Evolutionary conservation across 257 asterid species (phyloP).

Genomic region (Apocynum venetum): DNA sequence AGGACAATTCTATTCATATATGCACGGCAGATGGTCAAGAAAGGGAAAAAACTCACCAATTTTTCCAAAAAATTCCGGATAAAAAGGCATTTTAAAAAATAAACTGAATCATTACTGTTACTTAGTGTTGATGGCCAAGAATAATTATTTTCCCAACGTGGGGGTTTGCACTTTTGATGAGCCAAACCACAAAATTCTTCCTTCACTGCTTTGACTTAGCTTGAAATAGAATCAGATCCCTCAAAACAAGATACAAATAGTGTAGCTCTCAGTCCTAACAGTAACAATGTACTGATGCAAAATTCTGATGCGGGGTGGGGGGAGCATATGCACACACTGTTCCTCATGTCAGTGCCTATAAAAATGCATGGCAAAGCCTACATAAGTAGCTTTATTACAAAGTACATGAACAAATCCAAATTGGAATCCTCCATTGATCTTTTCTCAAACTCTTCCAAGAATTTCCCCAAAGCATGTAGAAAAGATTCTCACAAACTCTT

Average conservation of each 20-base stretch:
- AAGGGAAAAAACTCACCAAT: not conserved
- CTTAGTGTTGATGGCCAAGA: not conserved
- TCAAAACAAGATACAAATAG: not conserved
- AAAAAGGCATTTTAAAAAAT: not conserved
- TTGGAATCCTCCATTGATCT: slow-evolving; percentile 5
- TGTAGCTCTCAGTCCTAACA: not conserved
- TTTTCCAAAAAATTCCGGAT: not conserved
- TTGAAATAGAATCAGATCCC: slow-evolving; percentile 9
- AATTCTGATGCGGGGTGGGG: not conserved
- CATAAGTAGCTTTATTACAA: not conserved
- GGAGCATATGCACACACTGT: not conserved
- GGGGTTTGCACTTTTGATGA: slow-evolving; percentile 2
- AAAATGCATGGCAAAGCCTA: slow-evolving; percentile 7
- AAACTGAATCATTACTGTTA: not conserved
- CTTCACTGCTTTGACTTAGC: slow-evolving; percentile 3
- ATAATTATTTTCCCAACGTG: slow-evolving; percentile 6
- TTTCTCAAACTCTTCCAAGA: not conserved
- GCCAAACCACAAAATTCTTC: not conserved
- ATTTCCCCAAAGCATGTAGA: not conserved
- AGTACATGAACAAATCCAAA: not conserved
- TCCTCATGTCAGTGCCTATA: not conserved
- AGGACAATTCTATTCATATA: too few relatives aligned
- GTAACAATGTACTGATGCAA: not conserved
- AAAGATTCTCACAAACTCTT: not conserved
- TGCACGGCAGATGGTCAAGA: not conserved